These are phyloP conservation scores for Patellifolia procumbens DNA, from an alignment of 179 eudicot genomes.

Conservation along the genomic window DNA sequence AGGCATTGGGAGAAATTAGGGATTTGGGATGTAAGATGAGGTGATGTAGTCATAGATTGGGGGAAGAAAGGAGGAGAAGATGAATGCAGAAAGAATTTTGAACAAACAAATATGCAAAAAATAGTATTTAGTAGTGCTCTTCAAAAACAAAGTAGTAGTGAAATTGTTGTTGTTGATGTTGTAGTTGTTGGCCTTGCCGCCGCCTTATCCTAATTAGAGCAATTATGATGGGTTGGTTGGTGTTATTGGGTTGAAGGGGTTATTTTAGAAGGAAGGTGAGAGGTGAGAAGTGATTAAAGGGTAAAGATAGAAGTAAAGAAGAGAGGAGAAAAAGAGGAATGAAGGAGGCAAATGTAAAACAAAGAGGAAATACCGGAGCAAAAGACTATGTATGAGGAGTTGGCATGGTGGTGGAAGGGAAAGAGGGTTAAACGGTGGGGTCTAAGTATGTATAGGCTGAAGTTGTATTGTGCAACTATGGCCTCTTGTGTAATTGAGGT, in stretches of 20 bases:
- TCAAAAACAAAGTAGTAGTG: no score
- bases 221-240: background rate
- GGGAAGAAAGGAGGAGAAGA: background rate
- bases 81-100: no score
- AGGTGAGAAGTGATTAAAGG: no score
- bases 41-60: slow-evolving; percentile 36
- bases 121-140: no score
- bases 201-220: slow-evolving; percentile 53
- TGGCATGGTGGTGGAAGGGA: slow-evolving; percentile 8
- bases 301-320: slow-evolving; percentile 3
- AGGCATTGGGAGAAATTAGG: slow-evolving; percentile 37
- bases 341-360: background rate
- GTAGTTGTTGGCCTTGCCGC: slow-evolving; percentile 24
- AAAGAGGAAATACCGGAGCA: background rate
- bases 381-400: slow-evolving; percentile 11
- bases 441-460: slow-evolving; percentile 1
- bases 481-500: slow-evolving; percentile 8
- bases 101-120: no score
- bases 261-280: no score
- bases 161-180: slow-evolving; percentile 13
- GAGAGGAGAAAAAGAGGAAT: slow-evolving; percentile 9
- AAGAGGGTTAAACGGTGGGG: slow-evolving; percentile 22
- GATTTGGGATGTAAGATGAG: slow-evolving; percentile 31
- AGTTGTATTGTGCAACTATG: slow-evolving; percentile 10
- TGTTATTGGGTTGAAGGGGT: background rate